phyloP scores from a whole-genome alignment of 345 rosid genomes.

The Microthlaspi erraticum region DNA sequence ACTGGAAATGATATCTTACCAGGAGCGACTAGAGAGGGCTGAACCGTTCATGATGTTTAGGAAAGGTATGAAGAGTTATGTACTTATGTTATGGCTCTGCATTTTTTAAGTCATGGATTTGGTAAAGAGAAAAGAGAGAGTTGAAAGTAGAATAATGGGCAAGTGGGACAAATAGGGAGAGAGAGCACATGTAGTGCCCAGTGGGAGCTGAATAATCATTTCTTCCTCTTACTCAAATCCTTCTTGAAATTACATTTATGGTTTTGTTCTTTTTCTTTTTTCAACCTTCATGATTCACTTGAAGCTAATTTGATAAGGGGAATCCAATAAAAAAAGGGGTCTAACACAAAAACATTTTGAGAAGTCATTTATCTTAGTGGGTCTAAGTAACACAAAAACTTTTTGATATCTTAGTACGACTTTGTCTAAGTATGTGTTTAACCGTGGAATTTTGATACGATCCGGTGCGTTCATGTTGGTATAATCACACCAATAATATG shows the following conservation, averaged over 20 bases:
- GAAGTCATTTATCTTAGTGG: too few relatives aligned
- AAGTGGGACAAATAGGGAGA: conserved; percentile 29
- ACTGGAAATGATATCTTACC: conserved; percentile 4
- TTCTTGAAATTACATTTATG: background rate
- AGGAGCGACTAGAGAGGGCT: conserved; percentile 9
- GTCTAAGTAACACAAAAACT: too few relatives aligned
- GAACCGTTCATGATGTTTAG: conserved; percentile 14
- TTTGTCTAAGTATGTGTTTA: too few relatives aligned
- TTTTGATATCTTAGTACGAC: too few relatives aligned
- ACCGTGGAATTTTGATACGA: too few relatives aligned
- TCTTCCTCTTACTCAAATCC: conserved; percentile 12
- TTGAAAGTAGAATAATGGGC: conserved; percentile 24
- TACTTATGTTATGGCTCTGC: background rate
- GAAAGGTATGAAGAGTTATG: background rate
- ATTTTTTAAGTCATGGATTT: conserved; percentile 11
- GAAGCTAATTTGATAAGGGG: background rate
- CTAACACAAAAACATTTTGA: too few relatives aligned
- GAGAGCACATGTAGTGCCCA: conserved; percentile 35
- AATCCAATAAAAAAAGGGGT: background rate
- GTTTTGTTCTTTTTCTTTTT: background rate
- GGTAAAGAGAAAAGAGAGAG: conserved; percentile 25
- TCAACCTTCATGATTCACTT: background rate
- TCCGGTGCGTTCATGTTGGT: too few relatives aligned
- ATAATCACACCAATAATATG: too few relatives aligned
- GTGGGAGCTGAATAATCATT: conserved; percentile 29